Conservation (phyloP, 2,329 filamentous ascomycete species). For the Teratosphaeria gauchensis region DNA sequence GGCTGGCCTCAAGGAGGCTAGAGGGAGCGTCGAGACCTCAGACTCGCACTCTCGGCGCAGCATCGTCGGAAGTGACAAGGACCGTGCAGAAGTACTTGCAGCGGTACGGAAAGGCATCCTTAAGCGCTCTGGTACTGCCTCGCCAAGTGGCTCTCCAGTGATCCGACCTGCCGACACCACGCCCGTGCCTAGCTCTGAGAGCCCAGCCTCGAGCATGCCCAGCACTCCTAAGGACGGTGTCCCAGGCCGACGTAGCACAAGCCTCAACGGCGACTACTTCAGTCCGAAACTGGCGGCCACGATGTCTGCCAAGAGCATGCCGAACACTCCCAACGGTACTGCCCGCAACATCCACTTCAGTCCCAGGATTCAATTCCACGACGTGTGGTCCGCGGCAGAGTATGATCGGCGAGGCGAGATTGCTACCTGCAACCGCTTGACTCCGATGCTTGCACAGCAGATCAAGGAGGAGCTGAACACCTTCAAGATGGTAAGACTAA, state of each 20-base stretch:
- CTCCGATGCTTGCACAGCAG: constrained; percentile 93
- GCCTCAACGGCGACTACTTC: constrained; percentile 78
- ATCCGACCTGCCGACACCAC: constrained; percentile 53
- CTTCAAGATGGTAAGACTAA: constrained; percentile 83
- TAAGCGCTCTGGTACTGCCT: constrained; percentile 62
- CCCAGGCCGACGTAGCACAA: constrained; percentile 28
- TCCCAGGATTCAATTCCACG: constrained; percentile 85
- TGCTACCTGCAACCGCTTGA: constrained; percentile 94
- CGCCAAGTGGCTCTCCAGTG: constrained; percentile 60
- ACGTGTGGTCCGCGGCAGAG: constrained; percentile 91
- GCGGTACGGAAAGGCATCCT: constrained; percentile 92
- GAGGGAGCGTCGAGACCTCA: constrained; percentile 45
- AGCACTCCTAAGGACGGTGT: constrained; percentile 74
- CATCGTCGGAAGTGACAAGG: constrained; percentile 80
- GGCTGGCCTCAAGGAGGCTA: constrained; percentile 19
- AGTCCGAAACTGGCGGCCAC: constrained; percentile 61
- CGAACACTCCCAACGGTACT: constrained; percentile 63
- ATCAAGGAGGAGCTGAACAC: constrained; percentile 99
- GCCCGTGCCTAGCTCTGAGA: constrained; percentile 58
- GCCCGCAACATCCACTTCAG: constrained; percentile 64
- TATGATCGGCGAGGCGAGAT: constrained; percentile 95
- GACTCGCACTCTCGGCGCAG: constrained; percentile 63
- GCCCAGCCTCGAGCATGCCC: constrained; percentile 74
- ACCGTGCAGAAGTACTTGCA: constrained; percentile 82
- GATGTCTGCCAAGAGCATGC: constrained; percentile 58